Evolutionary conservation across 2,329 filamentous ascomycete genomes (phyloP).

Genomic region (Talaromyces albobiverticillius): DNA sequence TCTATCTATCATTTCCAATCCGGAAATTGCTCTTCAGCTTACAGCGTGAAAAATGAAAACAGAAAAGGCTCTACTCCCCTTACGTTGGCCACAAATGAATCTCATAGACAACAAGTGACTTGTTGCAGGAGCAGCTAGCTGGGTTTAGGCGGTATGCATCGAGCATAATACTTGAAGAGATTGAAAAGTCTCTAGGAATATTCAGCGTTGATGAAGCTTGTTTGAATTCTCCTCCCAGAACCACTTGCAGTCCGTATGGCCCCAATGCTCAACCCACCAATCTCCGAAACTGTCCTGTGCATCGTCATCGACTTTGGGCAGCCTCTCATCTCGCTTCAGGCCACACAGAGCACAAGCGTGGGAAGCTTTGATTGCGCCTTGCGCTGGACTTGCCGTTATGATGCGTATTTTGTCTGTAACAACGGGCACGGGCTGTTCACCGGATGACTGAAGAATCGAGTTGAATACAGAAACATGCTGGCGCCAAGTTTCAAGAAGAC

Average conservation of each 20-base stretch:
- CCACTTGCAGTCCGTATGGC: conserved; percentile 71
- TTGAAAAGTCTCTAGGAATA: background rate
- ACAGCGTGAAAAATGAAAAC: too few species aligned
- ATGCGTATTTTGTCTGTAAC: conserved; percentile 68
- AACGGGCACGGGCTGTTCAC: conserved; percentile 59
- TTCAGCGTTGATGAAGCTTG: conserved; percentile 65
- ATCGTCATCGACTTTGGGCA: conserved; percentile 69
- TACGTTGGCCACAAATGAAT: background rate
- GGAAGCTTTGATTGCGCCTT: conserved; percentile 69
- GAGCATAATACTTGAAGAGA: background rate
- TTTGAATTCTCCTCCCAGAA: conserved; percentile 81
- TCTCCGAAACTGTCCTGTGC: conserved; percentile 92
- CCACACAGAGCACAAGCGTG: conserved; percentile 84
- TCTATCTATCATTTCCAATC: background rate
- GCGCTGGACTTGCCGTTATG: conserved; percentile 56
- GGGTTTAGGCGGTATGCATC: too few species aligned
- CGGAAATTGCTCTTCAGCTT: background rate
- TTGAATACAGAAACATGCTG: conserved; percentile 72
- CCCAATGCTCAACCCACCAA: conserved; percentile 94
- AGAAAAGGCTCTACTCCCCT: background rate
- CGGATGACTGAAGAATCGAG: conserved; percentile 51
- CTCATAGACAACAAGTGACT: background rate
- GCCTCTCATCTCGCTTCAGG: conserved; percentile 79
- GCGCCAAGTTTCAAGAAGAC: conserved; percentile 73
- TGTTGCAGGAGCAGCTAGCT: background rate